Evolutionary conservation across 441 rosid species (phyloP).

Genomic region (Croton setiger): DNA sequence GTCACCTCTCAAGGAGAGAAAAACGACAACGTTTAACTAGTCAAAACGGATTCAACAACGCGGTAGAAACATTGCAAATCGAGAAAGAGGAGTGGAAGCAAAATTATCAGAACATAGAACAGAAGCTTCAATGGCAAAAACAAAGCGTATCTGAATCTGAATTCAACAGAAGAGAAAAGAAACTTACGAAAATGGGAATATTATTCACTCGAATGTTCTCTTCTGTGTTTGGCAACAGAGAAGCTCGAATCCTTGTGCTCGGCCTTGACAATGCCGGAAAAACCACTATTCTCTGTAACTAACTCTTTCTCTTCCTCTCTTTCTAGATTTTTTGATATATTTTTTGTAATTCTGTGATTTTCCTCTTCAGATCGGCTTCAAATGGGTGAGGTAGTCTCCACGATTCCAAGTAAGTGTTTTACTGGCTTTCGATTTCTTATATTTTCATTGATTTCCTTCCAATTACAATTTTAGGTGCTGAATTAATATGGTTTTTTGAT

Average conservation of each 20-base stretch:
- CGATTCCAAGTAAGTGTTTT: constrained; percentile 64
- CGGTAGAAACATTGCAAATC: too few species aligned
- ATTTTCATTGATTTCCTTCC: neutral
- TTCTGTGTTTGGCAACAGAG: constrained; percentile 50
- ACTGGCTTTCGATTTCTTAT: neutral
- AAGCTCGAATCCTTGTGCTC: constrained; percentile 75
- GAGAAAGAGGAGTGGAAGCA: neutral
- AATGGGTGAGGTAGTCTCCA: constrained; percentile 89
- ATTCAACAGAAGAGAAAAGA: neutral
- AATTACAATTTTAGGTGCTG: neutral
- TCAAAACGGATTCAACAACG: neutral
- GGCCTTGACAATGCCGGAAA: constrained; percentile 80
- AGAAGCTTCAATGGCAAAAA: too few species aligned
- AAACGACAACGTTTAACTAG: neutral
- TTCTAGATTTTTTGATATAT: neutral
- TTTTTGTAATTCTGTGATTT: constrained; percentile 3
- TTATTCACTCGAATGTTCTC: constrained; percentile 55
- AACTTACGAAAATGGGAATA: constrained; percentile 42
- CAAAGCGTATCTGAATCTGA: too few species aligned
- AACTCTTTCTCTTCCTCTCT: neutral
- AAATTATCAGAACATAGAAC: too few species aligned
- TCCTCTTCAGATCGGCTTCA: constrained; percentile 70
- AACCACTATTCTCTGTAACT: constrained; percentile 63
- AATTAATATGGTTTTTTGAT: constrained; percentile 13
- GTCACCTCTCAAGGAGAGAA: too few species aligned